Evolutionary conservation across 805 yeast genomes (phyloP).

Genomic region (Cephaloascus albidus): DNA sequence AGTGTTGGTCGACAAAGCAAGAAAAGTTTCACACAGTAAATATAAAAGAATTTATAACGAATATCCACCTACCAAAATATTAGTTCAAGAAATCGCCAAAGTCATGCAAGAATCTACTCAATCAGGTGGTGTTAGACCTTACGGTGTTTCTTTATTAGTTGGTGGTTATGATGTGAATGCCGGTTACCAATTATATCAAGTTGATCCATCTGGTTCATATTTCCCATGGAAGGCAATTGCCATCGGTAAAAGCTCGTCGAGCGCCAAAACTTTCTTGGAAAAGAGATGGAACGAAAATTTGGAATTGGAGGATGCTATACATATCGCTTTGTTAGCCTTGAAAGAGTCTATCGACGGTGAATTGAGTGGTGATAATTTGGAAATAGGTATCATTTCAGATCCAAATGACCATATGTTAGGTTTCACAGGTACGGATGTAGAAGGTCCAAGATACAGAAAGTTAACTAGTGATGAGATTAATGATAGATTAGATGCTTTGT

Average conservation of each 20-base stretch:
- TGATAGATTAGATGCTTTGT: conserved; percentile 90
- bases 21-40: conserved; percentile 86
- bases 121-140: conserved; percentile 98
- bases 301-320: conserved; percentile 96
- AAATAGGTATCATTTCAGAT: conserved; percentile 78
- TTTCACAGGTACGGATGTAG: conserved; percentile 70
- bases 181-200: conserved; percentile 82
- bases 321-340: conserved; percentile 86
- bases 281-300: conserved; percentile 97
- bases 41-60: conserved; percentile 93
- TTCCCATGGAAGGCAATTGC: conserved; percentile 99
- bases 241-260: conserved; percentile 89
- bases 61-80: conserved; percentile 91
- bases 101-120: conserved; percentile 99
- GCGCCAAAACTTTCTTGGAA: conserved; percentile 96
- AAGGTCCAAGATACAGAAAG: conserved; percentile 85
- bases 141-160: conserved; percentile 86
- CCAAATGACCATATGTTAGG: conserved; percentile 79
- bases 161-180: conserved; percentile 87
- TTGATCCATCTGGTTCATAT: conserved; percentile 95
- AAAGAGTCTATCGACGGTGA: conserved; percentile 98
- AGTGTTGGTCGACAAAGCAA: conserved; percentile 85
- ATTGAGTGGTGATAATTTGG: conserved; percentile 93
- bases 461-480: conserved; percentile 86
- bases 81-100: conserved; percentile 91